Conservation (phyloP, 805 yeast species). For the Lipomyces sp. region DNA sequence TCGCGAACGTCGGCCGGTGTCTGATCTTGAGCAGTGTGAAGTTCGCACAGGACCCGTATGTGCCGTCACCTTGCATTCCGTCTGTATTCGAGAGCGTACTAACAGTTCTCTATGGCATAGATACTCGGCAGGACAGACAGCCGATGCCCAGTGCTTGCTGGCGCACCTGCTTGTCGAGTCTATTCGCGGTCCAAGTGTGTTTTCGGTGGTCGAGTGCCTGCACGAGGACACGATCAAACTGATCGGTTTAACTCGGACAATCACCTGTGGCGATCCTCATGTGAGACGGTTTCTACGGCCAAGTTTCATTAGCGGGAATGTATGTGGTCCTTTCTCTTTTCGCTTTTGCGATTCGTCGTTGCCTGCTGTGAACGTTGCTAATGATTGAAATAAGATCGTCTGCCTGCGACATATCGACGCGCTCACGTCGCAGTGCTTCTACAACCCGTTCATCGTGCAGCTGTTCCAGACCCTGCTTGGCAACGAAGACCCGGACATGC, state of each 20-base stretch:
- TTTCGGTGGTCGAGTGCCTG: constrained; percentile 14
- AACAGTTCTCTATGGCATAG: too few species aligned
- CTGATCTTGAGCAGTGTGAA: constrained; percentile 8
- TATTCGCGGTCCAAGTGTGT: constrained; percentile 1
- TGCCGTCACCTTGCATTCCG: too few species aligned
- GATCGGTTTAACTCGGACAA: constrained; percentile 13
- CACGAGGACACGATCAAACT: constrained; percentile 16
- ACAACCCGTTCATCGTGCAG: constrained; percentile 17
- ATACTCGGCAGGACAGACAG: constrained; percentile 2
- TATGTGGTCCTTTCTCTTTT: not conserved
- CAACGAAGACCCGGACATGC: constrained; percentile 5
- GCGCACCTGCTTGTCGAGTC: constrained; percentile 12
- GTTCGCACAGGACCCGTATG: constrained; percentile 4
- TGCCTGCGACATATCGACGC: constrained; percentile 13
- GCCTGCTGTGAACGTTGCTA: not conserved
- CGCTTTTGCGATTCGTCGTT: too few species aligned
- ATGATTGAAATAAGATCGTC: too few species aligned
- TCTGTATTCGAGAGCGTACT: too few species aligned
- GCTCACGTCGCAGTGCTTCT: constrained; percentile 16
- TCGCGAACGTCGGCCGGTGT: constrained; percentile 7
- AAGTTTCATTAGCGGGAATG: constrained; percentile 21
- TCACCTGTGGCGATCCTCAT: constrained; percentile 9
- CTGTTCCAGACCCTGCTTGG: constrained; percentile 7
- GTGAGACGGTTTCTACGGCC: constrained; percentile 14
- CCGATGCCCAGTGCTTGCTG: constrained; percentile 11